Evolutionary conservation across 202 grass and related monocot species (phyloP).

Genomic region (Zizania palustris): DNA sequence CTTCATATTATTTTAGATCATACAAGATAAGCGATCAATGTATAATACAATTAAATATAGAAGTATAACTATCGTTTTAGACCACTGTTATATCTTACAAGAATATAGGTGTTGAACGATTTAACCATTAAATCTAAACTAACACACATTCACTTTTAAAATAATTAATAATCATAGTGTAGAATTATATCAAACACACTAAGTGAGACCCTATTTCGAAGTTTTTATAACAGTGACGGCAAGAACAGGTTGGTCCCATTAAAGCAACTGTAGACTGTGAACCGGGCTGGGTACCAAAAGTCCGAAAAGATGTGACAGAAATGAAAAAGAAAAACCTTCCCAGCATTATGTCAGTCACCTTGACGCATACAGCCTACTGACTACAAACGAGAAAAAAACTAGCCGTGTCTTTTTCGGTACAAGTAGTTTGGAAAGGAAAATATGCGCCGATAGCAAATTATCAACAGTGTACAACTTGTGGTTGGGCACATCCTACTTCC

Average conservation of each 20-base stretch:
- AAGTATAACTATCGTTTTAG: too few relatives aligned
- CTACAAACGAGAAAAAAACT: neutral
- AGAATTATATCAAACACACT: neutral
- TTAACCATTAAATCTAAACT: too few relatives aligned
- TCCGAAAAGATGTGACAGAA: neutral
- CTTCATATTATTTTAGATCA: too few relatives aligned
- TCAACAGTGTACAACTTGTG: neutral
- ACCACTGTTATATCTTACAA: too few relatives aligned
- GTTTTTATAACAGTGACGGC: slow-evolving; percentile 29
- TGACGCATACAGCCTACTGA: neutral
- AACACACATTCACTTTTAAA: too few relatives aligned
- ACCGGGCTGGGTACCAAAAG: too few relatives aligned
- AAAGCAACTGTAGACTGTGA: too few relatives aligned
- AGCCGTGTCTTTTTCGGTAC: neutral
- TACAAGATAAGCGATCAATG: too few relatives aligned
- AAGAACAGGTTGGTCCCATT: neutral
- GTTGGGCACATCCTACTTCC: neutral
- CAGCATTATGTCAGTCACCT: neutral
- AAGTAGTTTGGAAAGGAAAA: neutral
- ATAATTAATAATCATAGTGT: too few relatives aligned
- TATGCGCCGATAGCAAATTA: neutral
- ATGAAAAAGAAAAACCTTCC: neutral
- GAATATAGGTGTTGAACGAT: too few relatives aligned
- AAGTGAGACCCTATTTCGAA: slow-evolving; percentile 8
- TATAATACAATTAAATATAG: too few relatives aligned